A percentile compares a stretch with the other conserved stretches of the same genome.
These are phyloP conservation scores for Leccinum variicolor DNA, from an alignment of 768 basidiomycete species.

Conservation along the genomic window DNA sequence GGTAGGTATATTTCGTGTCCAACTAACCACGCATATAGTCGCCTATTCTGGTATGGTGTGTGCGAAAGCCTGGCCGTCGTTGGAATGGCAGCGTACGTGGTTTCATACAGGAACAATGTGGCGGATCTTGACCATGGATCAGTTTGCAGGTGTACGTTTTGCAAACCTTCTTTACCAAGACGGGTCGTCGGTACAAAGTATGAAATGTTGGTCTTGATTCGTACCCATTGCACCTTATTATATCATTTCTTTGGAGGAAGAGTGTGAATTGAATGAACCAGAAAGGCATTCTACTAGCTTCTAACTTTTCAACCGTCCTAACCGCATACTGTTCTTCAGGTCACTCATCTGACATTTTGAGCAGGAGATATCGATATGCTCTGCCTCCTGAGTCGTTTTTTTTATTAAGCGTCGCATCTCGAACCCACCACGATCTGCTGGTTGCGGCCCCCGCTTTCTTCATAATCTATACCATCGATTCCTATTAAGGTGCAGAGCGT, in stretches of 20 bases:
- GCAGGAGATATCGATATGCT: too few species aligned
- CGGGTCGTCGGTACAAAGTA: constrained; percentile 86
- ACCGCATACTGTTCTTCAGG: too few species aligned
- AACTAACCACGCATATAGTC: constrained; percentile 40
- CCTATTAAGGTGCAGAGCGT: too few species aligned
- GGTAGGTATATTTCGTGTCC: neutral
- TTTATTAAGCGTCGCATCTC: too few species aligned
- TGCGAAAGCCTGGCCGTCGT: constrained; percentile 76
- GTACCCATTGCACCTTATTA: constrained; percentile 10
- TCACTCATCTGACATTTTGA: too few species aligned
- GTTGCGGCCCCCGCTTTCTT: too few species aligned
- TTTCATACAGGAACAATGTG: neutral
- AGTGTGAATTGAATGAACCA: neutral
- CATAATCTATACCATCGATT: too few species aligned
- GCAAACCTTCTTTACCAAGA: constrained; percentile 96
- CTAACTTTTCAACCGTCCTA: neutral
- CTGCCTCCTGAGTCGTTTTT: too few species aligned
- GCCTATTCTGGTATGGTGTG: constrained; percentile 92
- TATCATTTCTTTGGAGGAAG: neutral
- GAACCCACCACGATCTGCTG: too few species aligned
- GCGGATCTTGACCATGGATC: constrained; percentile 9
- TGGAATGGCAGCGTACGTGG: constrained; percentile 82
- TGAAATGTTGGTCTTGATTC: constrained; percentile 33
- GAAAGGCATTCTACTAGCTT: neutral
- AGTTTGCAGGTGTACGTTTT: constrained; percentile 90